A percentile compares a stretch with the other conserved stretches of the same genome.
Conservation (phyloP, 2,329 filamentous ascomycete genomes). For the Botryosphaeria dothidea region DNA sequence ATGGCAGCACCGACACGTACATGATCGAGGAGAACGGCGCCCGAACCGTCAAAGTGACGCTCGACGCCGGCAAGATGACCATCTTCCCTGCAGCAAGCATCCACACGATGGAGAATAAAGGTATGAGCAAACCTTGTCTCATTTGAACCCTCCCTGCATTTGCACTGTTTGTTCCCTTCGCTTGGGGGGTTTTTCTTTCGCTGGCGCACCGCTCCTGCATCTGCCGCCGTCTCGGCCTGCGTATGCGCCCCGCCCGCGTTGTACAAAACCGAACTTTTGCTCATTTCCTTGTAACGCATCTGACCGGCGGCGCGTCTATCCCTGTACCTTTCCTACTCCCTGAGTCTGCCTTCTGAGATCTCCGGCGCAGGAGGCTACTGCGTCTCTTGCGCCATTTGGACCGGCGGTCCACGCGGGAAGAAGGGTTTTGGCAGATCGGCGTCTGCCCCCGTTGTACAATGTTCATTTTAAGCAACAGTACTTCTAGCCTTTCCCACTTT, state of each 20-base stretch:
- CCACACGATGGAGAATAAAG: conserved; percentile 54
- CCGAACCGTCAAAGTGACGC: conserved; percentile 40
- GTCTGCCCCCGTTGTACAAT: background rate
- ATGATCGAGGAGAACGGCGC: conserved; percentile 57
- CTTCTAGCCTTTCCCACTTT: background rate
- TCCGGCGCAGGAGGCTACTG: background rate
- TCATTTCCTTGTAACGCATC: background rate
- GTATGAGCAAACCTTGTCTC: conserved; percentile 31
- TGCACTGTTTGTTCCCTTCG: background rate
- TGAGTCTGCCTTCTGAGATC: background rate
- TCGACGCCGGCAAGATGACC: conserved; percentile 50
- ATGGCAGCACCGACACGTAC: conserved; percentile 52
- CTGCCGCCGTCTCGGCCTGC: background rate
- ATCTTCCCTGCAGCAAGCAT: conserved; percentile 52
- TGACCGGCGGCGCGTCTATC: background rate
- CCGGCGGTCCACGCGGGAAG: background rate
- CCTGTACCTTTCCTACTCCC: background rate
- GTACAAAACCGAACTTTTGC: background rate
- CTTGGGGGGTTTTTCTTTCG: too few relatives aligned
- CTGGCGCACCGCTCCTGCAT: background rate
- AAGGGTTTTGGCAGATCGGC: background rate
- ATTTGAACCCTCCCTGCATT: conserved; percentile 3
- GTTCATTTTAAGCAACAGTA: background rate
- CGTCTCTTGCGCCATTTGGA: background rate
- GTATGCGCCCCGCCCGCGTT: background rate